Evolutionary conservation across 2,329 filamentous ascomycete genomes (phyloP).

Genomic region (Claviceps lovelessii): DNA sequence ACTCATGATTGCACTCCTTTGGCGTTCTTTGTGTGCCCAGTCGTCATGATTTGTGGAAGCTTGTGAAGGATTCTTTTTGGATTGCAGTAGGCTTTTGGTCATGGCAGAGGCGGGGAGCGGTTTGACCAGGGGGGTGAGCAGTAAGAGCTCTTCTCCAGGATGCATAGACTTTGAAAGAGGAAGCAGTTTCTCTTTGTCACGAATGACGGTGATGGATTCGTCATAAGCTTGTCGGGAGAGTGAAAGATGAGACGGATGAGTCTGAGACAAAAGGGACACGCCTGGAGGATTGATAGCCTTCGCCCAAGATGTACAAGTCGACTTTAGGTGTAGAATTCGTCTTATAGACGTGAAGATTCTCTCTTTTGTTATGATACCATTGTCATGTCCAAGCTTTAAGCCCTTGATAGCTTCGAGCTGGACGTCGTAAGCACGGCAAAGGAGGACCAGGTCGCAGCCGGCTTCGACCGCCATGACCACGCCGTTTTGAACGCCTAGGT

Average conservation of each 20-base stretch:
- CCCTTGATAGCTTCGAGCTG: constrained; percentile 87
- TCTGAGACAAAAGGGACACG: constrained; percentile 57
- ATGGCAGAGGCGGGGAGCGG: constrained; percentile 81
- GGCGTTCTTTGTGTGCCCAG: constrained; percentile 40
- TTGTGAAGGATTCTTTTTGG: constrained; percentile 24
- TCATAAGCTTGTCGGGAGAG: constrained; percentile 82
- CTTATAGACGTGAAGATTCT: constrained; percentile 68
- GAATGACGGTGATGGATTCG: constrained; percentile 79
- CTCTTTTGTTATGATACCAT: constrained; percentile 70
- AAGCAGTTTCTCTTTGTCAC: constrained; percentile 73
- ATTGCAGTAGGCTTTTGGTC: constrained; percentile 53
- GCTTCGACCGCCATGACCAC: constrained; percentile 97
- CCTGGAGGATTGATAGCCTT: constrained; percentile 81
- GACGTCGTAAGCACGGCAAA: constrained; percentile 76
- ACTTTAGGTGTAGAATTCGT: constrained; percentile 68
- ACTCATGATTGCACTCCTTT: constrained; percentile 60
- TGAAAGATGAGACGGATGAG: constrained; percentile 69
- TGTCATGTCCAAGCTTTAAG: constrained; percentile 77
- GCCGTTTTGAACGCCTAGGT: constrained; percentile 91
- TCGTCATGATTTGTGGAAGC: constrained; percentile 34
- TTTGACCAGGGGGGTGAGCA: constrained; percentile 81
- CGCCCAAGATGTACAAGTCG: constrained; percentile 76
- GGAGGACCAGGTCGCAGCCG: constrained; percentile 79
- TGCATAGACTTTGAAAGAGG: constrained; percentile 72
- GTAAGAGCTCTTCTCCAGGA: constrained; percentile 72